These are phyloP conservation scores for Chamaenerion angustifolium DNA, from an alignment of 345 rosid genomes.

Conservation along the genomic window DNA sequence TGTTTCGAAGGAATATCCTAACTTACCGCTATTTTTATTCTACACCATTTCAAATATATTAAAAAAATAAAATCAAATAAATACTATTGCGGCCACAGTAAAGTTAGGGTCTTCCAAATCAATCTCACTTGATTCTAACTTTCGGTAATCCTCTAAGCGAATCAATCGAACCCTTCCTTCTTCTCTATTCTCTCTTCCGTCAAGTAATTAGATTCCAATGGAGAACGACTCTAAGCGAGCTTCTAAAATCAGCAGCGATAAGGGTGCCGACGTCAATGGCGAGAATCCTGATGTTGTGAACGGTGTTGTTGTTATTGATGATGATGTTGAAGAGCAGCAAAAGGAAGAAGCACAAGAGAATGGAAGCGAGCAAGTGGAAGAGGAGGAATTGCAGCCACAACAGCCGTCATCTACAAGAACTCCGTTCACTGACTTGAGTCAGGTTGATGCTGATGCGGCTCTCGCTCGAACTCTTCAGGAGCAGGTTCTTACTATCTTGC, in stretches of 20 bases:
- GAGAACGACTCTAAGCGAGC: slow-evolving; percentile 17
- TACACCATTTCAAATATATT: too few species aligned
- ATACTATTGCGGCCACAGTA: too few species aligned
- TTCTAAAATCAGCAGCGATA: slow-evolving; percentile 6
- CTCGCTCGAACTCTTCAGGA: slow-evolving; percentile 90
- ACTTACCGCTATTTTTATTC: too few species aligned
- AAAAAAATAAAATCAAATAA: too few species aligned
- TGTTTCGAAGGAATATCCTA: too few species aligned
- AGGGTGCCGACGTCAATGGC: slow-evolving; percentile 7
- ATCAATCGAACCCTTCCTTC: neutral
- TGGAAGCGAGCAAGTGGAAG: slow-evolving; percentile 9
- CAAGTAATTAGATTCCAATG: slow-evolving; percentile 8
- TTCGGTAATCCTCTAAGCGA: too few species aligned
- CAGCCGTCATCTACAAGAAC: slow-evolving; percentile 38
- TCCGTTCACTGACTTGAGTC: slow-evolving; percentile 69
- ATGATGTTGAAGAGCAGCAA: slow-evolving; percentile 2
- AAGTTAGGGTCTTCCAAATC: too few species aligned
- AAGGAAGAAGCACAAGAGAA: slow-evolving; percentile 19
- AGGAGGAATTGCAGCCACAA: neutral
- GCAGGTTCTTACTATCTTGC: slow-evolving; percentile 32
- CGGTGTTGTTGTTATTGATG: slow-evolving; percentile 1
- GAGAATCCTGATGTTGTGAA: slow-evolving; percentile 21
- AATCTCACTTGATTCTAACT: too few species aligned
- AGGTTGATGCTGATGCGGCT: slow-evolving; percentile 86
- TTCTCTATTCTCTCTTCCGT: neutral